Base-by-base conservation (phyloP, 2,329 filamentous ascomycete genomes). In the Pseudocercospora musae region DNA sequence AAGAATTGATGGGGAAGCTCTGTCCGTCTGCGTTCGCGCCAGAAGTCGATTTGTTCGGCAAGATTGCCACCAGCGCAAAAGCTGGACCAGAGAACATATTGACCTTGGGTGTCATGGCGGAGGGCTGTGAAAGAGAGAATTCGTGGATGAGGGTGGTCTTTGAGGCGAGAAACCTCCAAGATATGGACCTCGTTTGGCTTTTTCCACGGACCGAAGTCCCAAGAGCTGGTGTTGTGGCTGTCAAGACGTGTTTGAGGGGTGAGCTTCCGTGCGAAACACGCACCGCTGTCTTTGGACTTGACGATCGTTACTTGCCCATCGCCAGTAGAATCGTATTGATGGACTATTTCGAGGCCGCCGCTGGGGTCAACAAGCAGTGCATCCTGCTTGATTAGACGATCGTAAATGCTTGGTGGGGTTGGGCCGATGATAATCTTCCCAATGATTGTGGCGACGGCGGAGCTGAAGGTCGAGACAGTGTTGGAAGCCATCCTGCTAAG, bases 31-130 rank as follows among this genome's bases (percentile, higher is more conserved):
- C 55, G 23, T 2, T 31, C 31, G 8, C 29, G 21, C 57, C 37
- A 60, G 40, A 59, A 46, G 6, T 15, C 15, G 21, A 62, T 55
- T 21, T 64, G 62, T 7, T 59, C 50, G 11, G 29, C 18, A 0
- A 70, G 61, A n/a, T 65, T 60, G 4, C 67, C 67, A 25, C 60
- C 65, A 5, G 49, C 46, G 46, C 63, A 66, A 57, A 48, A 48
- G 11, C 44, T 48, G 9, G 44, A 48, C 44, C 44, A 48, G 44
- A 48, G 18, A 15, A 48, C 44, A 13, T 23, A 13, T 23, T 11
- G 4, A 13, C 18, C 44, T 48, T 5, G 44, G 11, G 4, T 6
- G 20, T 48, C 44, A 18, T 48, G 4, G 20, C 21, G 9, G 44
- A 48, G 44, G 13, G 13, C 20, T 11, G 18, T 18, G 9, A 25